Conservation (phyloP, 306 rosid species). For the Cucurbita moschata region DNA sequence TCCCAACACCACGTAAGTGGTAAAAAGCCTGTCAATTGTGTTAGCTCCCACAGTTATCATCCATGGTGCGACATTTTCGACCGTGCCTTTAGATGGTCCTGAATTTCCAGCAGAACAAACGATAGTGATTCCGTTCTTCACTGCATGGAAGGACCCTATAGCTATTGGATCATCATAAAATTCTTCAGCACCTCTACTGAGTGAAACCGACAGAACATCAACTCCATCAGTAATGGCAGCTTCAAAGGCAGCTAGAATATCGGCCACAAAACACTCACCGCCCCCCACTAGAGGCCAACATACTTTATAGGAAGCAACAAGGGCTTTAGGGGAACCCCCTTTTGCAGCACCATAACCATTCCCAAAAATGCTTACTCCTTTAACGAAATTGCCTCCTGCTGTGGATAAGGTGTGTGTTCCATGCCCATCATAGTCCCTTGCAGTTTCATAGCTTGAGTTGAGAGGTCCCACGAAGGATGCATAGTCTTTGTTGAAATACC, state of each 20-base stretch:
- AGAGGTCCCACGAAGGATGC: neutral
- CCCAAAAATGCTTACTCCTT: neutral
- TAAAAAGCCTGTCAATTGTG: too few species aligned
- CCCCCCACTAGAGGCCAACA: neutral
- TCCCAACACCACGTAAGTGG: too few species aligned
- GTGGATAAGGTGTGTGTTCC: neutral
- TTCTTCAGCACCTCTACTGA: neutral
- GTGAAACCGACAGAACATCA: neutral
- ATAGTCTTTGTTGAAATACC: neutral
- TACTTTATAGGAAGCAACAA: neutral
- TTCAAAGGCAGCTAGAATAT: neutral
- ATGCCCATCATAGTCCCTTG: neutral
- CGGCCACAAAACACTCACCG: neutral
- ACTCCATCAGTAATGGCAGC: neutral
- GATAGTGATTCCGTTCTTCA: too few species aligned
- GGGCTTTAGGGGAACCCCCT: constrained; percentile 2
- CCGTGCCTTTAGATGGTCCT: too few species aligned
- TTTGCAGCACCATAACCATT: neutral
- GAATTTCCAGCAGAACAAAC: too few species aligned
- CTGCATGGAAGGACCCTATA: neutral
- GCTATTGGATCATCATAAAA: neutral
- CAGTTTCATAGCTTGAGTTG: neutral
- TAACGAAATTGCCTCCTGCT: neutral
- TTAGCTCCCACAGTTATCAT: too few species aligned
- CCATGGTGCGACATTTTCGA: too few species aligned